These are phyloP conservation scores for Platismatia glauca DNA, from an alignment of 495 filamentous ascomycete genomes.

Conservation along the genomic window DNA sequence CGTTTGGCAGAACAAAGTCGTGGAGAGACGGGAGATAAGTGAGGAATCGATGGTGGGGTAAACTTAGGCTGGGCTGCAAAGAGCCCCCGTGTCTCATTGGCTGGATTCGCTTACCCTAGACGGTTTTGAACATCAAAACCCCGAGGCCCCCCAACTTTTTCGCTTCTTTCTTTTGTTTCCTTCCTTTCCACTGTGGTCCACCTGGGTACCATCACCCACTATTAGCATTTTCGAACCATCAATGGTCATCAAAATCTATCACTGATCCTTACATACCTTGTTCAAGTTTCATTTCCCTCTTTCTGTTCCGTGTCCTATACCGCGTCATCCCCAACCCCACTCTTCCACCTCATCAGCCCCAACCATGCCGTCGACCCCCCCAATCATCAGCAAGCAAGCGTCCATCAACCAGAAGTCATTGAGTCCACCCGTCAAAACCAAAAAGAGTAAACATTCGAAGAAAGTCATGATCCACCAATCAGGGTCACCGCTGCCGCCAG, in stretches of 20 bases:
- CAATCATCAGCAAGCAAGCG: neutral
- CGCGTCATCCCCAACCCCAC: neutral
- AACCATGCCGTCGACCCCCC: constrained; percentile 12
- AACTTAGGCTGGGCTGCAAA: neutral
- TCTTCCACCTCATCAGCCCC: constrained; percentile 8
- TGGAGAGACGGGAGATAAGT: neutral
- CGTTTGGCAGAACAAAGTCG: neutral
- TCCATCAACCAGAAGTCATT: constrained; percentile 5
- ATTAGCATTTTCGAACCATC: constrained; percentile 10
- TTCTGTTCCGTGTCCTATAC: neutral
- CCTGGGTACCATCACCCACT: neutral
- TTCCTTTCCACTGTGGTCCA: constrained; percentile 9
- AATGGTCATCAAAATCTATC: constrained; percentile 7
- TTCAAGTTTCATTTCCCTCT: neutral
- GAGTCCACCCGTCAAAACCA: neutral
- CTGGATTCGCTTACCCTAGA: constrained; percentile 15
- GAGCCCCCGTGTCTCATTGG: constrained; percentile 15
- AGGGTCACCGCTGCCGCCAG: constrained; percentile 12
- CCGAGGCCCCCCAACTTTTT: constrained; percentile 12
- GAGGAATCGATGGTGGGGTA: constrained; percentile 10
- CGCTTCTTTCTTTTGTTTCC: constrained; percentile 14
- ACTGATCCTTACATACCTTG: neutral
- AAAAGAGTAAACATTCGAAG: constrained; percentile 12
- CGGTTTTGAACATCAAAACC: constrained; percentile 20
- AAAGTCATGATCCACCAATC: neutral